Base-by-base conservation (phyloP, 768 basidiomycete genomes). In the Lactarius vividus region DNA sequence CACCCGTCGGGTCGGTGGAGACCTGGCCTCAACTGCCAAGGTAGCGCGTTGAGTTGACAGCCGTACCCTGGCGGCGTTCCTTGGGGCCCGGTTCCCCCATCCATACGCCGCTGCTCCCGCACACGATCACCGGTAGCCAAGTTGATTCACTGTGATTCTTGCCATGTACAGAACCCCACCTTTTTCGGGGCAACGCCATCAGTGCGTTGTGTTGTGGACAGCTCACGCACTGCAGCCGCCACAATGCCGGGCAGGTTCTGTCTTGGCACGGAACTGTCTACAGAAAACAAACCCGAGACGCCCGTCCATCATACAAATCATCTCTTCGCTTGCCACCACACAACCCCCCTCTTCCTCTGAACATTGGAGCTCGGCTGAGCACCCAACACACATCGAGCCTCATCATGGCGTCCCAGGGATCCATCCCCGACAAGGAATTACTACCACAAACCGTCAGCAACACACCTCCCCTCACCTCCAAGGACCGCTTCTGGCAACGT, bases 401-500 rank as follows among this genome's bases (percentile, higher is more conserved):
- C 16, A 42, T 20, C 39, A 59, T 42, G 13, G 15, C 57, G 6
- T 59, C 39, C 40, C 23, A n/a, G 4, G 16, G 10, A 39, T 10
- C 28, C 15, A 1, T 13, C 15, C 16, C 16, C 0, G 18, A 56
- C 8, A 10, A 16, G 13, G 54, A 5, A 46, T 29, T 18, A 0
- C 53, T 56, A 35, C 52, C 53, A n/a, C 40, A 8, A 15, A 15
- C 18, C 35, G 23, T 2, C 8, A 18, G 28, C 33, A 20, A n/a
- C 7, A 3, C 15, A 2, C 5, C 35, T 13, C 44, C n/a, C 15
- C 10, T 20, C 31, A 46, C 13, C 11, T 40, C 59, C 20, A 46
- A 8, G 42, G 13, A 52, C 2, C 60, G 61, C 31, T 7, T 71
- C 37, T 71, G 61, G 66, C 57, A 29, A n/a, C 55, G 70, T 20